A percentile compares a stretch with the other conserved stretches of the same genome.
Conservation (phyloP, 371 early-diverging fungal species). For the Mortierella sp. region DNA sequence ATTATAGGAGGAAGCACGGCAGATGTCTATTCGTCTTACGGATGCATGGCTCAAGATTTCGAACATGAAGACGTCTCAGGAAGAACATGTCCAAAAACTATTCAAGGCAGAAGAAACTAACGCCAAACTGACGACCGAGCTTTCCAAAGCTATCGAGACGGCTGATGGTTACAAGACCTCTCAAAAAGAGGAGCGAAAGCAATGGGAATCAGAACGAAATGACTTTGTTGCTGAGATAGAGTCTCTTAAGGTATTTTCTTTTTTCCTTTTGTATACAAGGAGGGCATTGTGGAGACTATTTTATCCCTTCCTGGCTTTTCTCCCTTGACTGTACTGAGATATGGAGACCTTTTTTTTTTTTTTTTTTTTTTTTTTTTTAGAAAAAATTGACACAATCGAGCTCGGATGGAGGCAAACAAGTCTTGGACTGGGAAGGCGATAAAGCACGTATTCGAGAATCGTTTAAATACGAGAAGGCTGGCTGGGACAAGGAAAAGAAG, state of each 20-base stretch:
- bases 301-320: too few species aligned
- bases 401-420: conserved; percentile 23
- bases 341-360: neutral
- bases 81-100: conserved; percentile 22
- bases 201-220: conserved; percentile 25
- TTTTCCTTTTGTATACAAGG: neutral
- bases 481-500: conserved; percentile 43
- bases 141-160: conserved; percentile 14
- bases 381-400: conserved; percentile 14
- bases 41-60: conserved; percentile 40
- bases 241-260: conserved; percentile 27
- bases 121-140: conserved; percentile 10
- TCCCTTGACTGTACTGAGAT: too few species aligned
- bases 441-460: conserved; percentile 22
- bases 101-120: conserved; percentile 24
- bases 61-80: conserved; percentile 27
- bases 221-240: conserved; percentile 19
- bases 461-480: conserved; percentile 19
- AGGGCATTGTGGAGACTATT: too few species aligned
- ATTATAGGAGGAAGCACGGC: conserved; percentile 45
- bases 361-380: conserved; percentile 5
- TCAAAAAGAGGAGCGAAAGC: conserved; percentile 13
- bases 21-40: conserved; percentile 32
- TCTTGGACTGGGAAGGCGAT: conserved; percentile 36
- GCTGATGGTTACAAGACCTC: conserved; percentile 5